Conservation (phyloP, 78 protist genomes). For the Dictyostelium firmibasis region DNA sequence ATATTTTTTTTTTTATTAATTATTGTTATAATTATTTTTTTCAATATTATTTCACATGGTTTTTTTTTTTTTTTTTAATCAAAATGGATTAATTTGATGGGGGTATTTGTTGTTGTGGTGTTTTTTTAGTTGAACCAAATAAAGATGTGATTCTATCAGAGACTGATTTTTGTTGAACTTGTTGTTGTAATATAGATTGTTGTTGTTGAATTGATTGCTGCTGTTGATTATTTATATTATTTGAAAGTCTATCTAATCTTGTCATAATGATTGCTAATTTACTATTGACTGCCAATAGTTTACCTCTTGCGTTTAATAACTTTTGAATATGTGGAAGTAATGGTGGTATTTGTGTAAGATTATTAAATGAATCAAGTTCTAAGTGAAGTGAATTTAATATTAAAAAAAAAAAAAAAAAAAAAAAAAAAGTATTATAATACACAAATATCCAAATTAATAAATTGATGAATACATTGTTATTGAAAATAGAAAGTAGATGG, state of each 20-base stretch:
- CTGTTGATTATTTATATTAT: conserved; percentile 39
- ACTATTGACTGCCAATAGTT: conserved; percentile 56
- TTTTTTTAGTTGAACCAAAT: background rate
- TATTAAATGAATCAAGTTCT: conserved; percentile 68
- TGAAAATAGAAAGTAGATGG: background rate
- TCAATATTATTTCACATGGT: background rate
- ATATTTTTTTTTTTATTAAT: background rate
- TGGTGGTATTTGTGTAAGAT: conserved; percentile 61
- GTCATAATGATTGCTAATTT: conserved; percentile 55
- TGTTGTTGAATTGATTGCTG: conserved; percentile 1
- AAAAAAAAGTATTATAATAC: too few relatives aligned
- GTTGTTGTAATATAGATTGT: background rate
- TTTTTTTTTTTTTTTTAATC: background rate
- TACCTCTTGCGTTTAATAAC: conserved; percentile 68
- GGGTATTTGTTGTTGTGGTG: conserved; percentile 5
- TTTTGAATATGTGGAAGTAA: conserved; percentile 74
- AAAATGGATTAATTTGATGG: background rate
- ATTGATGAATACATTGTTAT: background rate
- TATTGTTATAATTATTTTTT: background rate
- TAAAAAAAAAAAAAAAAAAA: too few relatives aligned
- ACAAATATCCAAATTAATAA: background rate
- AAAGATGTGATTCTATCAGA: conserved; percentile 42
- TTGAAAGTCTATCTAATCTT: conserved; percentile 55
- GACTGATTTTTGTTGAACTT: conserved; percentile 22
- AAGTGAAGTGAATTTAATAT: too few relatives aligned